phyloP scores from a whole-genome alignment of 2,329 filamentous ascomycete species.

The Didymella glomerata region DNA sequence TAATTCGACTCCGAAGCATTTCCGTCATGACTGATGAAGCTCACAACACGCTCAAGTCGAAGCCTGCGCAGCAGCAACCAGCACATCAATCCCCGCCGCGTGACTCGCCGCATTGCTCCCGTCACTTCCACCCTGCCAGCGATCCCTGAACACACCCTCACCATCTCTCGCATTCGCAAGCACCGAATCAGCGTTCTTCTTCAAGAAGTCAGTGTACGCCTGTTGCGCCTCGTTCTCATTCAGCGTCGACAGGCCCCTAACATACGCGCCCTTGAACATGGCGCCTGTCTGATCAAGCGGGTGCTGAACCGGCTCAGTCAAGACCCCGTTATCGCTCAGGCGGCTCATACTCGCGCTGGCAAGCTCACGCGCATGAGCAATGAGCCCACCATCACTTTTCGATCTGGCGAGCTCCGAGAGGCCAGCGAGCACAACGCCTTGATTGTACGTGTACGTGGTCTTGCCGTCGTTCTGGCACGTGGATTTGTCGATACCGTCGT shows the following conservation, averaged over 20 bases:
- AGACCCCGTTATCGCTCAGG: slow-evolving; percentile 42
- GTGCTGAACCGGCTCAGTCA: slow-evolving; percentile 41
- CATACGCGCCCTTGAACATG: slow-evolving; percentile 52
- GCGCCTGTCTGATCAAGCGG: slow-evolving; percentile 40
- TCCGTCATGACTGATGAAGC: not conserved
- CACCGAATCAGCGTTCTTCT: slow-evolving; percentile 45
- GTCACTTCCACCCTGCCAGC: slow-evolving; percentile 66
- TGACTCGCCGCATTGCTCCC: slow-evolving; percentile 66
- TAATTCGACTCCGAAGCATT: slow-evolving; percentile 3
- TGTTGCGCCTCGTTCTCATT: slow-evolving; percentile 37
- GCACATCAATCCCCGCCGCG: slow-evolving; percentile 69
- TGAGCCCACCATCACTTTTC: slow-evolving; percentile 46
- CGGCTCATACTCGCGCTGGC: slow-evolving; percentile 38
- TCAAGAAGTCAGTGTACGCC: slow-evolving; percentile 41
- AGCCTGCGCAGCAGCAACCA: slow-evolving; percentile 60
- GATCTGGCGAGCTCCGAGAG: slow-evolving; percentile 62
- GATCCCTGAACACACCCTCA: slow-evolving; percentile 62
- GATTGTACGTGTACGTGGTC: slow-evolving; percentile 65
- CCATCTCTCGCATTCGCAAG: slow-evolving; percentile 41
- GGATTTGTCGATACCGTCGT: slow-evolving; percentile 61
- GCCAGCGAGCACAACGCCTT: slow-evolving; percentile 65
- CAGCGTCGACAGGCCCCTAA: slow-evolving; percentile 44
- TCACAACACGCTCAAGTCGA: slow-evolving; percentile 2
- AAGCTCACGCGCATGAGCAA: slow-evolving; percentile 38
- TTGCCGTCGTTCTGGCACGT: slow-evolving; percentile 63